Conservation (phyloP, 2,329 filamentous ascomycete species). For the Chaetomium sp. region DNA sequence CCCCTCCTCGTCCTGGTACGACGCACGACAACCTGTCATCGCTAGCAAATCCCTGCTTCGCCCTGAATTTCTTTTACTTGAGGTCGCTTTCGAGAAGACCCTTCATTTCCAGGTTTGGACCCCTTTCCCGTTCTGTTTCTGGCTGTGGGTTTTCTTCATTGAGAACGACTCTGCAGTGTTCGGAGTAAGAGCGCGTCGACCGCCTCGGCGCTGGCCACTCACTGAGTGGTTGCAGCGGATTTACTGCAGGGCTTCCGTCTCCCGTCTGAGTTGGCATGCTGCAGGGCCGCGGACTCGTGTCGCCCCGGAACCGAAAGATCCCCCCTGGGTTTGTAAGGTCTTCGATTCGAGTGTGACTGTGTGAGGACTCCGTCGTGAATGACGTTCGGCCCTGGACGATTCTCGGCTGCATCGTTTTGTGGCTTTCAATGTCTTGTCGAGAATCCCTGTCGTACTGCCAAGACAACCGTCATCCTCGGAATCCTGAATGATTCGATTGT, state of each 20-base stretch:
- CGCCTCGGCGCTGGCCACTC: neutral
- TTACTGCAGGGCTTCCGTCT: constrained; percentile 4
- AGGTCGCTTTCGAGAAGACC: neutral
- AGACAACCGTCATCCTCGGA: no score
- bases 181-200: neutral
- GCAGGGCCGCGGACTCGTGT: neutral
- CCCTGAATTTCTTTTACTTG: neutral
- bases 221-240: neutral
- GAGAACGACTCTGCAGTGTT: no score
- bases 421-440: constrained; percentile 3
- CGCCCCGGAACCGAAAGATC: neutral
- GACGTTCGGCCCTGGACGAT: constrained; percentile 13
- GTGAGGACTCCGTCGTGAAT: no score
- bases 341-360: no score
- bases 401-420: constrained; percentile 21
- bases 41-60: neutral
- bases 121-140: neutral
- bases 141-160: neutral
- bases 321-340: no score
- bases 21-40: constrained; percentile 6
- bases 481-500: no score
- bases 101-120: neutral
- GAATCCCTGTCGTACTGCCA: no score
- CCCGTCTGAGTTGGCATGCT: constrained; percentile 19
- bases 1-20: constrained; percentile 5